phyloP scores from a whole-genome alignment of 371 early-diverging fungal genomes.

The Mucor mucedo region DNA sequence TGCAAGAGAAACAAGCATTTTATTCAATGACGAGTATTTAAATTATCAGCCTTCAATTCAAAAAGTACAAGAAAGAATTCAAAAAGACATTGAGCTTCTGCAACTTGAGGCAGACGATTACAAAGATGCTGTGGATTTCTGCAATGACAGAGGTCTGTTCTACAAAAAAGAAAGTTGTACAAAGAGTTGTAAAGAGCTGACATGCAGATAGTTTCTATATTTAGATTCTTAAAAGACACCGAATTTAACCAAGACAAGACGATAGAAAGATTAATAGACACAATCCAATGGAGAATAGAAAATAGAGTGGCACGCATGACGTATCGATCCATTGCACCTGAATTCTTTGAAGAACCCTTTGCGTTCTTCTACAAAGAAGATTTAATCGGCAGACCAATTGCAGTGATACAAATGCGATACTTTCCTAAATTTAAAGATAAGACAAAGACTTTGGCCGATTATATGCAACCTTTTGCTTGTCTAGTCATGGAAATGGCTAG shows the following conservation, averaged over 20 bases:
- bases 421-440: constrained; percentile 48
- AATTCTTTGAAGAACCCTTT: constrained; percentile 44
- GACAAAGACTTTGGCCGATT: constrained; percentile 34
- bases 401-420: constrained; percentile 47
- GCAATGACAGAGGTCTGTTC: constrained; percentile 35
- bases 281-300: constrained; percentile 50
- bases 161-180: neutral
- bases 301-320: constrained; percentile 30
- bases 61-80: constrained; percentile 21
- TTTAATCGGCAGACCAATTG: constrained; percentile 46
- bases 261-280: constrained; percentile 34
- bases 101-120: constrained; percentile 25
- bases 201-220: constrained; percentile 23
- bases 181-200: neutral
- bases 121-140: constrained; percentile 32
- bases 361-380: constrained; percentile 54
- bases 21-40: constrained; percentile 30
- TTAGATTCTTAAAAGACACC: constrained; percentile 33
- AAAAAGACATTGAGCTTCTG: constrained; percentile 27
- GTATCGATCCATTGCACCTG: constrained; percentile 32
- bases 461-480: constrained; percentile 50
- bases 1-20: constrained; percentile 25
- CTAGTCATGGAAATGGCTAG: constrained; percentile 55
- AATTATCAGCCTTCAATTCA: constrained; percentile 12
- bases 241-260: constrained; percentile 22